Percentiles rank a stretch among this genome's conserved stretches.
Conservation (phyloP, 2,329 filamentous ascomycete genomes). For the Aspergillus floridensis region DNA sequence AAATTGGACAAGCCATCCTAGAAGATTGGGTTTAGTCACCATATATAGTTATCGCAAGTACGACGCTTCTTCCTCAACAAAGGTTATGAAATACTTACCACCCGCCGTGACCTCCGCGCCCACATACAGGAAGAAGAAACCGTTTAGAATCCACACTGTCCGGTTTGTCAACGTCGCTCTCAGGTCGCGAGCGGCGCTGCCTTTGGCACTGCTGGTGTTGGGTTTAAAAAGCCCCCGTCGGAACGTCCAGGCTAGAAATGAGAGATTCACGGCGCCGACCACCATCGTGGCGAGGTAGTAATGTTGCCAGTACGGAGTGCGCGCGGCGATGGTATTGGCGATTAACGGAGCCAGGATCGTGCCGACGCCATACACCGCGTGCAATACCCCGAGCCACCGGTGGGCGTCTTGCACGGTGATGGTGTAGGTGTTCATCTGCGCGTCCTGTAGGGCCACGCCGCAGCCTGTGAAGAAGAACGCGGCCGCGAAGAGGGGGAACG, state of each 20-base stretch:
- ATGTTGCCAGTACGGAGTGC: slow-evolving; percentile 22
- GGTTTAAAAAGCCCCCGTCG: slow-evolving; percentile 21
- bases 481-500: slow-evolving; percentile 20
- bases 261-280: slow-evolving; percentile 17
- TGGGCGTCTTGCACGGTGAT: slow-evolving; percentile 23
- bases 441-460: slow-evolving; percentile 23
- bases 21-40: not conserved
- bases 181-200: slow-evolving; percentile 19
- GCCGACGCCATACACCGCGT: slow-evolving; percentile 23
- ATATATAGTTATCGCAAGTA: no score
- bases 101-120: slow-evolving; percentile 25
- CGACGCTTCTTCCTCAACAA: not conserved
- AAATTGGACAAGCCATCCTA: slow-evolving; percentile 27
- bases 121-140: slow-evolving; percentile 26
- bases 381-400: slow-evolving; percentile 24
- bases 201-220: slow-evolving; percentile 20
- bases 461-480: slow-evolving; percentile 25
- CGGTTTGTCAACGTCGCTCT: slow-evolving; percentile 18
- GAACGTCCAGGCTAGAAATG: slow-evolving; percentile 19
- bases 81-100: slow-evolving; percentile 10
- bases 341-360: slow-evolving; percentile 23
- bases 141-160: slow-evolving; percentile 24
- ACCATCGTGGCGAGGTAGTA: slow-evolving; percentile 21
- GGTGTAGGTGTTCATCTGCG: slow-evolving; percentile 23
- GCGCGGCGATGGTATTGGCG: slow-evolving; percentile 23